A percentile compares a stretch with the other conserved stretches of the same genome.
Conservation (phyloP, 371 early-diverging fungal species). For the Mucor saturninus region DNA sequence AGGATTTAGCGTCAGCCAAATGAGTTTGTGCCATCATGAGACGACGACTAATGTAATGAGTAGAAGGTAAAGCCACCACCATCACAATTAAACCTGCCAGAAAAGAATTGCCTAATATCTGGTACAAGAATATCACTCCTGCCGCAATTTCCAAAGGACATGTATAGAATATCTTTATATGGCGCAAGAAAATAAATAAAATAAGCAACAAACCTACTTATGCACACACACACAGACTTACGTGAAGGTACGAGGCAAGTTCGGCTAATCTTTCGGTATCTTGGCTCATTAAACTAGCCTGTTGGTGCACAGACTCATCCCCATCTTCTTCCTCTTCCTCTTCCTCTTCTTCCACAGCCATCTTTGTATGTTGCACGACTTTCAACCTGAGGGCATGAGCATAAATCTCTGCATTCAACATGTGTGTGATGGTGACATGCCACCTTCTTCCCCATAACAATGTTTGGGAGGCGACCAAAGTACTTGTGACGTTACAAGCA, state of each 20-base stretch:
- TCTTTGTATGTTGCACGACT: background rate
- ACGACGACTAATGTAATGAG: conserved; percentile 57
- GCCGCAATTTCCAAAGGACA: conserved; percentile 66
- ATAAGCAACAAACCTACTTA: conserved; percentile 14
- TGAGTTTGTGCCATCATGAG: conserved; percentile 56
- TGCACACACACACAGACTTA: conserved; percentile 12
- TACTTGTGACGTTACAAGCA: conserved; percentile 55
- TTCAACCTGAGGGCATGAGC: conserved; percentile 55
- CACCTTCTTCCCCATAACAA: conserved; percentile 64
- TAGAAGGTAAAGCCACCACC: conserved; percentile 65
- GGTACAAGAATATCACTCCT: conserved; percentile 67
- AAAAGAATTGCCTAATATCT: conserved; percentile 69
- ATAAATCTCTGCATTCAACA: conserved; percentile 63
- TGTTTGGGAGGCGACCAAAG: conserved; percentile 63
- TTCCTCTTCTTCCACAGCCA: background rate
- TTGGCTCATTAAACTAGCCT: conserved; percentile 79
- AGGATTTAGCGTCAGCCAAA: conserved; percentile 62
- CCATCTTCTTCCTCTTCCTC: conserved; percentile 27
- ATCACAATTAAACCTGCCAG: conserved; percentile 70
- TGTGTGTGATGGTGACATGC: conserved; percentile 60
- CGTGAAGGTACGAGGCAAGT: conserved; percentile 58
- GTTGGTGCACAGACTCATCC: conserved; percentile 56
- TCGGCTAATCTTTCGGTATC: conserved; percentile 78
- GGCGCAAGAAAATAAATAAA: conserved; percentile 25
- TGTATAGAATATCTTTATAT: conserved; percentile 61